Evolutionary conservation across 352 stramenopile genomes (phyloP), one percentile per base, ranked within the genome.

Genomic region (Vaucheria bursata): DNA sequence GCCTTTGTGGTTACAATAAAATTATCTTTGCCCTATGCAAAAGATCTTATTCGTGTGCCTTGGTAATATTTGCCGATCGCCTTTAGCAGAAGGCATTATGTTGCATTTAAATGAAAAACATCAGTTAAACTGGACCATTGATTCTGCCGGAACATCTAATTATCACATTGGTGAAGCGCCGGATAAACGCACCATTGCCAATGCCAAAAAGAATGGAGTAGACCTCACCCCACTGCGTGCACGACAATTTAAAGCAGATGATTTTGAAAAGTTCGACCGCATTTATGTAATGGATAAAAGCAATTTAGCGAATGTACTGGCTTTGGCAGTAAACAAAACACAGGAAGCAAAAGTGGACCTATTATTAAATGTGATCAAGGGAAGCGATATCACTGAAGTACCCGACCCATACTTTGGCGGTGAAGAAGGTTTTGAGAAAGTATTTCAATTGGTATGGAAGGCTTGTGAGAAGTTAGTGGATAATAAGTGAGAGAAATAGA

Each of bases 31-130:
- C n/a, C n/a, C n/a, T n/a, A n/a, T n/a, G n/a, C n/a, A n/a, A n/a
- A n/a, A n/a, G n/a, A n/a, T n/a, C n/a, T n/a, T 87, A 71, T 79
- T 70, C n/a, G 68, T 49, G 25, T 88, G 83, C 45, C 76, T 78
- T n/a, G 70, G 76, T 18, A 59, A 59, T 25, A 59, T 59, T 59
- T 59, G 45, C 45, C 45, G 45, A 25, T 59, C 45, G 45, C 45
- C 45, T 25, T 59, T 59, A 25, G 45, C 45, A 18, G 45, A 59
- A 25, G 45, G 18, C 25, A 25, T 59, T 25, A 18, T 59, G 18
- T 18, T 25, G 12, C 12, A 49, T 78, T 52, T 33, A n/a, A 89
- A 0, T 87, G 89, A 29, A 59, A 25, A 25, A 25, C 45, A 59
- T 59, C 25, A 18, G 45, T 18, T 18, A 18, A 18, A 18, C 12